Evolutionary conservation across 78 protist genomes (phyloP), one percentile per base, ranked within the genome.

Genomic region (Cavenderia fasciculata): DNA sequence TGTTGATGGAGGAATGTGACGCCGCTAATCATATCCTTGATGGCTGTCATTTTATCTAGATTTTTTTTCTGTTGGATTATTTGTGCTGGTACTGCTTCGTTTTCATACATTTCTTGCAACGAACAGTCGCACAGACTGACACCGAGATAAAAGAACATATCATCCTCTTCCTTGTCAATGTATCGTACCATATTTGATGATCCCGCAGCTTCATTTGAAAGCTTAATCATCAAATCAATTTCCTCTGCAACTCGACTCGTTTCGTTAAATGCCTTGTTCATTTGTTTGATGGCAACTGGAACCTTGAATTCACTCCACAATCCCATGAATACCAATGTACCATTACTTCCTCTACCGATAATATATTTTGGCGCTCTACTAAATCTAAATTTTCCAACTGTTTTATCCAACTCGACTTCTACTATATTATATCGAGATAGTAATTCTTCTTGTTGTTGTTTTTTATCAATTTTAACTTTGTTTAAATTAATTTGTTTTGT

Each of bases 371-470:
- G 57, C 29, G 52, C 59, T 31, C 78, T 65, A 40, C 54, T 82
- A 44, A 82, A 82, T 82, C 59, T 82, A 68, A 82, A 82, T 69
- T 82, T 82, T 27, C 90, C 90, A 82, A 82, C 74, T 68, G 51
- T 59, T 33, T 43, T 38, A 41, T 79, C 31, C 49, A 38, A 82
- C 1, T 66, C 41, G 31, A 34, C 61, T n/a, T n/a, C n/a, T n/a
- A n/a, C n/a, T n/a, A n/a, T n/a, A n/a, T n/a, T n/a, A 46, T 8
- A 46, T 8, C 8, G 52, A 46, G 8, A 46, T 46, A 8, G 11
- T 46, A 46, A 46, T 11, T 46, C 8, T 46, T 14, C 11, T 8
- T 46, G 52, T 14, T 8, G 52, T 46, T n/a, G 14, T 4, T n/a
- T n/a, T 31, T 36, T 65, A 25, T 59, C 33, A n/a, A n/a, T 12